Conservation (phyloP, 257 asterid species). For the Nicotiana knightiana region DNA sequence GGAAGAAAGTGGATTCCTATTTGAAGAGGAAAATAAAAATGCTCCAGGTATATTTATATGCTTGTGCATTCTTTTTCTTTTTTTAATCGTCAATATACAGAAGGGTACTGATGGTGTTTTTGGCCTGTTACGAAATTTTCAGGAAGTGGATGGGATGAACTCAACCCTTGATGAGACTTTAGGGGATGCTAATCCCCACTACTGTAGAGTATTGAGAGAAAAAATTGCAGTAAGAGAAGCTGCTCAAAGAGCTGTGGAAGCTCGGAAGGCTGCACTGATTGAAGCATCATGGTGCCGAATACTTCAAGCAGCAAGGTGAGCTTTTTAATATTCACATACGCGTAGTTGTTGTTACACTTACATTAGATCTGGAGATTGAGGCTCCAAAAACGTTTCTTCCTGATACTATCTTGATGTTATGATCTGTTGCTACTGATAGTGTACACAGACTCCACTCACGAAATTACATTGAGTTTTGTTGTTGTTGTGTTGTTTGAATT, state of each 20-base stretch:
- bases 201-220: slow-evolving; percentile 72
- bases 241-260: slow-evolving; percentile 77
- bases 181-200: slow-evolving; percentile 87
- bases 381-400: no score
- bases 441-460: no score
- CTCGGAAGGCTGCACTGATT: slow-evolving; percentile 85
- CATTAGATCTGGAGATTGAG: not conserved
- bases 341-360: not conserved
- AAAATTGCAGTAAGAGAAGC: slow-evolving; percentile 93
- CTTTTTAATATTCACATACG: not conserved
- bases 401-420: no score
- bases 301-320: slow-evolving; percentile 78
- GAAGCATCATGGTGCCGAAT: slow-evolving; percentile 98
- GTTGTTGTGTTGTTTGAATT: no score
- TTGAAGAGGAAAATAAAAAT: slow-evolving; percentile 80
- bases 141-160: slow-evolving; percentile 90
- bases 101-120: not conserved
- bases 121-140: slow-evolving; percentile 6
- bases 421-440: no score
- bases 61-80: not conserved
- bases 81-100: not conserved
- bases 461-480: no score
- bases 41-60: slow-evolving; percentile 60
- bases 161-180: slow-evolving; percentile 93
- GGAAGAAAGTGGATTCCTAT: slow-evolving; percentile 85